Evolutionary conservation across 257 asterid genomes (phyloP).

Genomic region (Solanum gracilifrons): DNA sequence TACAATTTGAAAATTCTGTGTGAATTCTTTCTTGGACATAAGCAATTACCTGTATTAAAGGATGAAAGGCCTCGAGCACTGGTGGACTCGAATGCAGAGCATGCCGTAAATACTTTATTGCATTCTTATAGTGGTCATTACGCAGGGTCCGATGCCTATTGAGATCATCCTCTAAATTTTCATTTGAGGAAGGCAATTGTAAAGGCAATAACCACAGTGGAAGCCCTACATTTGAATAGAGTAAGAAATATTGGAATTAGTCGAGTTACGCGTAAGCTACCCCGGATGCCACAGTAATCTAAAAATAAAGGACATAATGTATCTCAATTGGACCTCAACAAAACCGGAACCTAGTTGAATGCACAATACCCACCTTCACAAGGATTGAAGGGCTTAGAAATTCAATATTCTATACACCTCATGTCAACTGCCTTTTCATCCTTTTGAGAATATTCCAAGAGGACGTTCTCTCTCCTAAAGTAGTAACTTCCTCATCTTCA

Average conservation of each 20-base stretch:
- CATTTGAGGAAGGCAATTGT: constrained; percentile 44
- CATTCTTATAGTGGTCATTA: constrained; percentile 38
- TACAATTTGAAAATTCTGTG: background rate
- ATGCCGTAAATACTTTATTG: constrained; percentile 46
- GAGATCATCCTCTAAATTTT: constrained; percentile 40
- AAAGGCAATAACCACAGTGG: constrained; percentile 81
- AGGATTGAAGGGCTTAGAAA: background rate
- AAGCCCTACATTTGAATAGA: constrained; percentile 32
- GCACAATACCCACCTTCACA: background rate
- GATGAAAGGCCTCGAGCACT: constrained; percentile 68
- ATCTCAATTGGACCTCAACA: background rate
- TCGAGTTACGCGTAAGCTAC: background rate
- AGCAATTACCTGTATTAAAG: constrained; percentile 63
- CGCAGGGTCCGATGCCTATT: constrained; percentile 33
- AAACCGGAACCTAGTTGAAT: background rate
- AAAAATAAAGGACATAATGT: background rate
- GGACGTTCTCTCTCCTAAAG: background rate
- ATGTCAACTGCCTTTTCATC: background rate
- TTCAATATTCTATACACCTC: background rate
- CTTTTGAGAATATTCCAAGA: background rate
- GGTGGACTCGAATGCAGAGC: constrained; percentile 59
- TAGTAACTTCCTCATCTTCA: background rate
- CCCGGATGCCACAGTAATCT: background rate
- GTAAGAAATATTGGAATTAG: background rate
- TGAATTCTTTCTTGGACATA: background rate